A percentile compares a stretch with the other conserved stretches of the same genome.
Conservation (phyloP, 768 basidiomycete genomes). For the Amanita muscaria region DNA sequence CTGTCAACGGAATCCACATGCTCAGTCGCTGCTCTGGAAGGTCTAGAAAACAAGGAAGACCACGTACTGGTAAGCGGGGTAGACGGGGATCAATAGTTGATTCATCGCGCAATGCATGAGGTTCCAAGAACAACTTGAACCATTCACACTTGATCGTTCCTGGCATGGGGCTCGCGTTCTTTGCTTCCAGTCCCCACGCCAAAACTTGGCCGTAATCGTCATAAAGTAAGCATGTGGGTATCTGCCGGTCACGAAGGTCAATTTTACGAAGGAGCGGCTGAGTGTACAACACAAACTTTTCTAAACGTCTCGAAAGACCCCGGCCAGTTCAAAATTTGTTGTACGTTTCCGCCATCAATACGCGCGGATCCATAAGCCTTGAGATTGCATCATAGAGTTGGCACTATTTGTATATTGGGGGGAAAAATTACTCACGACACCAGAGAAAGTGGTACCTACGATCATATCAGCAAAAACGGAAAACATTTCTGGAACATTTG, state of each 20-base stretch:
- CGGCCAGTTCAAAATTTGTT: slow-evolving; percentile 83
- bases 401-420: slow-evolving; percentile 6
- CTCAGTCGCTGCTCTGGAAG: slow-evolving; percentile 11
- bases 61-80: slow-evolving; percentile 66
- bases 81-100: slow-evolving; percentile 66
- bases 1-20: too few relatives aligned
- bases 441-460: slow-evolving; percentile 80
- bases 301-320: slow-evolving; percentile 81
- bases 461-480: slow-evolving; percentile 4
- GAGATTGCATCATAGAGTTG: neutral
- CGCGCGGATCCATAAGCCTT: slow-evolving; percentile 85
- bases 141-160: slow-evolving; percentile 52
- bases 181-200: slow-evolving; percentile 85
- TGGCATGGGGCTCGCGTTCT: slow-evolving; percentile 62
- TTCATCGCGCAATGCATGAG: slow-evolving; percentile 68
- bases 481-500: neutral
- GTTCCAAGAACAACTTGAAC: slow-evolving; percentile 86
- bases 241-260: slow-evolving; percentile 23
- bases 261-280: neutral
- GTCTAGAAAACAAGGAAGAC: neutral
- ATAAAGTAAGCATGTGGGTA: slow-evolving; percentile 80
- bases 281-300: slow-evolving; percentile 38
- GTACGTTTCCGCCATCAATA: slow-evolving; percentile 68
- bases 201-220: slow-evolving; percentile 64
- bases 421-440: slow-evolving; percentile 50